Evolutionary conservation across 2,329 filamentous ascomycete genomes (phyloP), one percentile per base, ranked within the genome.

Genomic region (Fusarium sp.): DNA sequence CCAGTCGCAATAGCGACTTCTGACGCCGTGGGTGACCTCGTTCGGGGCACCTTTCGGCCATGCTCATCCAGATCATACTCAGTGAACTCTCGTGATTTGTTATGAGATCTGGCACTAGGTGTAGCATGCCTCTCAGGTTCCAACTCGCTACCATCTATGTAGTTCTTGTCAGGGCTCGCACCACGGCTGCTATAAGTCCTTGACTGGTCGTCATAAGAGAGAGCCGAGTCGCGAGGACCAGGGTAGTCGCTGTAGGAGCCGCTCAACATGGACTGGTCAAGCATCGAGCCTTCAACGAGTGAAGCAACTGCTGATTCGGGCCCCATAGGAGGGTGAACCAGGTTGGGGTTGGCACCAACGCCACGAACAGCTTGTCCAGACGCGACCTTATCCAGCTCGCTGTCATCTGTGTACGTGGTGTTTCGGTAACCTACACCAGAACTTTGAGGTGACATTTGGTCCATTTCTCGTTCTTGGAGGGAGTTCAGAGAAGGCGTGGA

Each of bases 271-370:
- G 94, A 97, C 57, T 88, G 88, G 9, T 90, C 88, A 22, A 90
- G 80, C 81, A 88, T 84, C 1, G 94, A 95, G 24, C 95, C 94
- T 75, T 96, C 92, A 4, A 91, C 85, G 12, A 98, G 85, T 22
- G 95, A 98, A 13, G 95, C 95, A 16, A 98, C 95, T 15, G 93
- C 93, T 20, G 95, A 98, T 81, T 98, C 95, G 0, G 97, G 91
- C 5, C 89, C 94, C 38, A 91, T 79, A 5, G 89, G 90, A 4
- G 90, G 91, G 75, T 95, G 91, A 7, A 97, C 88, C 78, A 94
- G 92, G 73, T 93, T 88, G 5, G 94, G 92, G 75, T 93, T 97
- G 16, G 91, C 91, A 45, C 89, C 92, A 51, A 94, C 83, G 26
- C 89, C 90, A 35, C 89, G 90, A 31, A 97, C 90, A 62, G 93